phyloP scores from a whole-genome alignment of 129 eudicot genomes.

The Escallonia herrerae region DNA sequence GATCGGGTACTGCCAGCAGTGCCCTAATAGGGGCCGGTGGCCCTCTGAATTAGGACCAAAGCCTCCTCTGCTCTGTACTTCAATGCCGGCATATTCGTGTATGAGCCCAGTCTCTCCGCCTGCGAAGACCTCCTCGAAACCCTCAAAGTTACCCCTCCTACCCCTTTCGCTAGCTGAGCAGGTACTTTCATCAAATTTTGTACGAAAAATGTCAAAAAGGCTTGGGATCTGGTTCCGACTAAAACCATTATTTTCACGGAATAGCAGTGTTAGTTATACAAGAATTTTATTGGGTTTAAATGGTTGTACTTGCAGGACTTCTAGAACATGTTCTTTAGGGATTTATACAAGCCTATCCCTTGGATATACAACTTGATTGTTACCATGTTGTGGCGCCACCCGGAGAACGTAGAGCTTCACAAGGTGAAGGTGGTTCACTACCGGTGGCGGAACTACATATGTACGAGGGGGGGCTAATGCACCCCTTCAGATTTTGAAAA shows the following conservation, averaged over 20 bases:
- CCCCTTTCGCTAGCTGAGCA: constrained; percentile 40
- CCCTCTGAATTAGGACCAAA: constrained; percentile 17
- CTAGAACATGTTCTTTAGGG: constrained; percentile 25
- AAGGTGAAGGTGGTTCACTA: constrained; percentile 33
- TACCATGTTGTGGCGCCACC: constrained; percentile 38
- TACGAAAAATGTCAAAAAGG: neutral
- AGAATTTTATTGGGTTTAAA: neutral
- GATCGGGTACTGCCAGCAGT: constrained; percentile 29
- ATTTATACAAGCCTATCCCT: constrained; percentile 19
- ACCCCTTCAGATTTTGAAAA: too few relatives aligned
- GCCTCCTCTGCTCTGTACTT: constrained; percentile 29
- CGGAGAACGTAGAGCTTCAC: constrained; percentile 19
- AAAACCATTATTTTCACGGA: too few relatives aligned
- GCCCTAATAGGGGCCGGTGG: constrained; percentile 27
- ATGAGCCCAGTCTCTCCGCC: constrained; percentile 23
- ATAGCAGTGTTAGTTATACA: too few relatives aligned
- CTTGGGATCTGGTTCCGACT: too few relatives aligned
- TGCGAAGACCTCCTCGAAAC: constrained; percentile 23
- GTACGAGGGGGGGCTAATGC: too few relatives aligned
- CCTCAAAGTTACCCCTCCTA: constrained; percentile 24
- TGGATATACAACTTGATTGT: constrained; percentile 19
- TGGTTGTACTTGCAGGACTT: constrained; percentile 21
- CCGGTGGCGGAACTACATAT: too few relatives aligned
- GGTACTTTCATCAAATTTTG: constrained; percentile 8
- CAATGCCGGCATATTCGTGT: constrained; percentile 34